Conservation (phyloP, 2,329 filamentous ascomycete species). For the Hypoxylon sp. region DNA sequence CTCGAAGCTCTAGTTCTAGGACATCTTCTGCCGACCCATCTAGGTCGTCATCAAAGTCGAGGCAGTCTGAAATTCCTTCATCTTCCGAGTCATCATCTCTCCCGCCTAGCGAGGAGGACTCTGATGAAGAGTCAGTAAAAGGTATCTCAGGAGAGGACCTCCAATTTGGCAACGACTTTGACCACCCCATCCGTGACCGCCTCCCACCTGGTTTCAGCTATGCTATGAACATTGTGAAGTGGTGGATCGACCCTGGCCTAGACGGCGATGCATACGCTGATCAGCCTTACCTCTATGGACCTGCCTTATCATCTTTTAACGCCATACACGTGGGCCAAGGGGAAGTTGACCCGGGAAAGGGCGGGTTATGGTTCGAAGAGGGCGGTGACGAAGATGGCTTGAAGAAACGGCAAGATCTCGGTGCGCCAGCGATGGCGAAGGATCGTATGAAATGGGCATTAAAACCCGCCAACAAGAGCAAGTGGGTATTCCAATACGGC, state of each 20-base stretch:
- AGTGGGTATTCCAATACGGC: constrained; percentile 68
- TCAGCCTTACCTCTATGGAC: constrained; percentile 86
- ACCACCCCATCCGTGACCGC: constrained; percentile 86
- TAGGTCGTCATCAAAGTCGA: constrained; percentile 42
- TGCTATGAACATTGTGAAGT: constrained; percentile 87
- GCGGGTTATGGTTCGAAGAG: constrained; percentile 72
- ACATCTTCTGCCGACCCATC: constrained; percentile 35
- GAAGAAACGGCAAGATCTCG: constrained; percentile 59
- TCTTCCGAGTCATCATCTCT: constrained; percentile 19
- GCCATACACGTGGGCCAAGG: constrained; percentile 74
- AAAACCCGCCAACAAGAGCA: constrained; percentile 61
- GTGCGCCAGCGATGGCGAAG: constrained; percentile 66
- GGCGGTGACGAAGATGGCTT: constrained; percentile 72
- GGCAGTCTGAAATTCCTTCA: constrained; percentile 13
- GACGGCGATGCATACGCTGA: constrained; percentile 93
- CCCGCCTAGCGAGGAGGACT: constrained; percentile 1
- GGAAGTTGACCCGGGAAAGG: constrained; percentile 61
- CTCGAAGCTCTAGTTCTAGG: constrained; percentile 31
- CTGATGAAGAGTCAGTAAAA: constrained; percentile 46
- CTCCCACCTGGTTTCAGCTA: constrained; percentile 89
- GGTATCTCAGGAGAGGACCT: constrained; percentile 78
- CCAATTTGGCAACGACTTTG: constrained; percentile 96
- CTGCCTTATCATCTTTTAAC: constrained; percentile 85
- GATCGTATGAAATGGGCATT: constrained; percentile 72
- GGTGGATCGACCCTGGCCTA: constrained; percentile 90